Percentiles rank a stretch among this genome's conserved stretches.
phyloP scores from a whole-genome alignment of 805 yeast genomes.

The Metschnikowia drakensbergensis region DNA sequence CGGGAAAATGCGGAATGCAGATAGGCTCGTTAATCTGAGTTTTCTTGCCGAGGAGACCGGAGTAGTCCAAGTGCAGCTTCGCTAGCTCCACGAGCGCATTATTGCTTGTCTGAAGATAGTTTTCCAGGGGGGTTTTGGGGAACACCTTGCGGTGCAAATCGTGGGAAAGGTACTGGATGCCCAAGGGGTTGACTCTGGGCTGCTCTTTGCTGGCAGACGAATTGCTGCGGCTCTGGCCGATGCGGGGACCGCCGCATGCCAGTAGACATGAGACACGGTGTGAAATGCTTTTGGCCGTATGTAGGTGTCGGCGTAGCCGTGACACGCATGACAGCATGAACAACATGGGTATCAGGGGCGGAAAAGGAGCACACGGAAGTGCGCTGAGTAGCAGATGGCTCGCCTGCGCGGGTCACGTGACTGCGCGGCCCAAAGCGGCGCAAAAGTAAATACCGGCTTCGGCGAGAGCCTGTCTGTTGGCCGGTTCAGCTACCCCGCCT shows the following conservation, averaged over 20 bases:
- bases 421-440: too few relatives aligned
- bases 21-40: slow-evolving; percentile 63
- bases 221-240: neutral
- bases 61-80: slow-evolving; percentile 52
- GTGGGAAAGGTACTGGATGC: slow-evolving; percentile 71
- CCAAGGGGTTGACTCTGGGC: slow-evolving; percentile 69
- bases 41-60: slow-evolving; percentile 71
- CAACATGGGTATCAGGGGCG: neutral
- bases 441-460: too few relatives aligned
- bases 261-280: too few relatives aligned
- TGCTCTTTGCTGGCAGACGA: slow-evolving; percentile 3
- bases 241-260: neutral
- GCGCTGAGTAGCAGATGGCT: neutral
- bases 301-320: neutral
- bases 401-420: too few relatives aligned
- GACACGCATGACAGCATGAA: neutral
- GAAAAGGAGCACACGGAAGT: too few relatives aligned
- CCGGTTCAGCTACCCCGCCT: too few relatives aligned
- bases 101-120: slow-evolving; percentile 26
- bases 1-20: slow-evolving; percentile 55
- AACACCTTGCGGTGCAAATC: slow-evolving; percentile 60
- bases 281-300: too few relatives aligned
- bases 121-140: slow-evolving; percentile 33
- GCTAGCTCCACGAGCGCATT: slow-evolving; percentile 46
- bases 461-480: too few relatives aligned